Conservation (phyloP, 164 flowering plant species). For the Sextonia rubra region DNA sequence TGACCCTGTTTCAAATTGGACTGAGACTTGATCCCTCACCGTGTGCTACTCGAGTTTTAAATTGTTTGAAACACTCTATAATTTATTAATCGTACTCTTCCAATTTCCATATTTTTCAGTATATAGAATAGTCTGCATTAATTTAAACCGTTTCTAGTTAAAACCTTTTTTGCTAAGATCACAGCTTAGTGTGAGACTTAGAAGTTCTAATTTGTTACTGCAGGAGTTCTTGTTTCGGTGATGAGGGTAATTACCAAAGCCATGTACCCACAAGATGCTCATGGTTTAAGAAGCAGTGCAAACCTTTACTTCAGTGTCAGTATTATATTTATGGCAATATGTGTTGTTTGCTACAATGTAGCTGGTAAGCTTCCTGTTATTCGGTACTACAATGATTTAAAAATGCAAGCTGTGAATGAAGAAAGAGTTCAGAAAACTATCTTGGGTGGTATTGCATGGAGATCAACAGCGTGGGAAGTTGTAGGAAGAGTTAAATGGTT, state of each 20-base stretch:
- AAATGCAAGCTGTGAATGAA: slow-evolving; percentile 47
- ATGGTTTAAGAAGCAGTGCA: slow-evolving; percentile 85
- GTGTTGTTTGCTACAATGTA: slow-evolving; percentile 68
- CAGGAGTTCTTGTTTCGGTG: slow-evolving; percentile 92
- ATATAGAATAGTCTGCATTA: too few relatives aligned
- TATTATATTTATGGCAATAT: slow-evolving; percentile 63
- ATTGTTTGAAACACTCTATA: too few relatives aligned
- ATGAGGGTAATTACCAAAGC: slow-evolving; percentile 86
- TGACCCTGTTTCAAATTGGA: too few relatives aligned
- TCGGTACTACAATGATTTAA: slow-evolving; percentile 63
- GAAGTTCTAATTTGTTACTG: slow-evolving; percentile 17
- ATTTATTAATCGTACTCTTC: too few relatives aligned
- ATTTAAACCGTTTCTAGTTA: too few relatives aligned
- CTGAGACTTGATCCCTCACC: too few relatives aligned
- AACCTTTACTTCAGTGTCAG: slow-evolving; percentile 76
- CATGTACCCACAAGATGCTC: slow-evolving; percentile 58
- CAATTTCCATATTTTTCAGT: too few relatives aligned
- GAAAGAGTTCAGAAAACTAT: slow-evolving; percentile 52
- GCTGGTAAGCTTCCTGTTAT: slow-evolving; percentile 76
- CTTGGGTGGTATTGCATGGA: slow-evolving; percentile 39
- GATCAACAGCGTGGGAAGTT: slow-evolving; percentile 54
- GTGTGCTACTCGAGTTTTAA: too few relatives aligned
- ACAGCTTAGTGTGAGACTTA: background rate
- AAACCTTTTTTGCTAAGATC: too few relatives aligned
- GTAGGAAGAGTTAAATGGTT: slow-evolving; percentile 68